Percentiles rank a stretch among this genome's conserved stretches.
These are phyloP conservation scores for Talinum fruticosum DNA, from an alignment of 148 eudicot species.

Conservation along the genomic window DNA sequence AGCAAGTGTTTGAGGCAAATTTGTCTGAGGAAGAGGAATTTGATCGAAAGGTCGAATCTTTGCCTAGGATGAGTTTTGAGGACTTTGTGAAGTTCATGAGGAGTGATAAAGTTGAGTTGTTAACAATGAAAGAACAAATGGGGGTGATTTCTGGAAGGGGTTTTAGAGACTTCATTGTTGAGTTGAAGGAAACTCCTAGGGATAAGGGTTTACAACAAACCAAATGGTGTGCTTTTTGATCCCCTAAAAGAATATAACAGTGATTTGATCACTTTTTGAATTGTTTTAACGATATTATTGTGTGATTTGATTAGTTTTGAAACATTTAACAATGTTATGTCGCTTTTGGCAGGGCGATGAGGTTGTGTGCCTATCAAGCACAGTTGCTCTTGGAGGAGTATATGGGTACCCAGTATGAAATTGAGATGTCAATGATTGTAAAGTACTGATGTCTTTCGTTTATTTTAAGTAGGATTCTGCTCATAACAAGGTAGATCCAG, in stretches of 20 bases:
- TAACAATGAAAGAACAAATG: conserved; percentile 53
- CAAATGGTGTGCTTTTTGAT: conserved; percentile 51
- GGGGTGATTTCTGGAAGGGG: conserved; percentile 32
- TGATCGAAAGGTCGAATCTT: conserved; percentile 41
- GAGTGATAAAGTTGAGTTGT: conserved; percentile 59
- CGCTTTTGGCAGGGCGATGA: conserved; percentile 64
- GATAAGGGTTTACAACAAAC: conserved; percentile 70
- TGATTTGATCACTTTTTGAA: background rate
- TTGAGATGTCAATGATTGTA: conserved; percentile 68
- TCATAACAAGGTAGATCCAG: too few species aligned
- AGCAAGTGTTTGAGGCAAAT: conserved; percentile 55
- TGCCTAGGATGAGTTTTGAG: conserved; percentile 62
- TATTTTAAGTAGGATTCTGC: too few species aligned
- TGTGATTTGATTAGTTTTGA: too few species aligned
- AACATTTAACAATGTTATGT: too few species aligned
- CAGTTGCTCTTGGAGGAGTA: conserved; percentile 53
- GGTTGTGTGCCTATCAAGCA: conserved; percentile 48
- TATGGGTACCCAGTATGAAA: conserved; percentile 54
- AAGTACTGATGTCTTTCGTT: background rate
- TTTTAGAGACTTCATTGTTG: conserved; percentile 60
- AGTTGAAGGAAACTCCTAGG: conserved; percentile 71
- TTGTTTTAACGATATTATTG: conserved; percentile 18
- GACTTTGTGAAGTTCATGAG: conserved; percentile 52
- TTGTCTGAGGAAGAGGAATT: conserved; percentile 78
- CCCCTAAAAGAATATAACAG: background rate